Conservation (phyloP, 176 grass and related monocot genomes). For the Juncus inflexus region DNA sequence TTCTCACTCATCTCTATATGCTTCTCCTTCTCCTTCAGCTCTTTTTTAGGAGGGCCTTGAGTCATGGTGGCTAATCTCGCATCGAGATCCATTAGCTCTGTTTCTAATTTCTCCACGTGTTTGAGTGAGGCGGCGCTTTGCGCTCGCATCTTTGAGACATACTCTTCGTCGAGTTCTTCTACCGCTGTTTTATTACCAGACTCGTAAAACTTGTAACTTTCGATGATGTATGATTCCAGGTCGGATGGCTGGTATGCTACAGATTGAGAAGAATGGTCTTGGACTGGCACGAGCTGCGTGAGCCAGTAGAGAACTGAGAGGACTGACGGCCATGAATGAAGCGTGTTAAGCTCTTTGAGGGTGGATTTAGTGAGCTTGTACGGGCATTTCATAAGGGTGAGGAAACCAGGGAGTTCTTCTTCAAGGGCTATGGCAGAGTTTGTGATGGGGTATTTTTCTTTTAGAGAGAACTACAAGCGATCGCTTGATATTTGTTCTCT, state of each 20-base stretch:
- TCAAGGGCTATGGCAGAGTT: too few relatives aligned
- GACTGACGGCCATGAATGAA: slow-evolving; percentile 69
- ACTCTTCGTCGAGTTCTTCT: slow-evolving; percentile 56
- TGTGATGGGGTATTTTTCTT: too few relatives aligned
- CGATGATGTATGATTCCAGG: slow-evolving; percentile 38
- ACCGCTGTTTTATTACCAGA: slow-evolving; percentile 40
- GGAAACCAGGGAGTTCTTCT: slow-evolving; percentile 44
- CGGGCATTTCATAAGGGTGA: slow-evolving; percentile 41
- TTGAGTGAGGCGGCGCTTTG: too few relatives aligned
- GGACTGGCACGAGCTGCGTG: slow-evolving; percentile 34
- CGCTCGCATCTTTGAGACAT: slow-evolving; percentile 39
- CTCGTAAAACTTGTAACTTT: slow-evolving; percentile 48
- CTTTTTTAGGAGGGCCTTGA: slow-evolving; percentile 56
- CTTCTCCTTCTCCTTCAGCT: slow-evolving; percentile 50
- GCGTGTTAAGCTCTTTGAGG: slow-evolving; percentile 67
- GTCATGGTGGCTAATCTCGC: slow-evolving; percentile 31
- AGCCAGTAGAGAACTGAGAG: slow-evolving; percentile 81
- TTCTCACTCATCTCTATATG: slow-evolving; percentile 29
- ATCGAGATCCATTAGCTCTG: slow-evolving; percentile 39
- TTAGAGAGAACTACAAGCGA: too few relatives aligned
- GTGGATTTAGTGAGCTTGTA: slow-evolving; percentile 56
- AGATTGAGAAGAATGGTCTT: background rate
- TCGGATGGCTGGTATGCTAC: slow-evolving; percentile 21
- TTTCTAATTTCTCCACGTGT: slow-evolving; percentile 36
- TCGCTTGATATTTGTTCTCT: too few relatives aligned